These are phyloP conservation scores for Magnusiomyces suaveolens DNA, from an alignment of 1,139 yeast species.

Conservation along the genomic window DNA sequence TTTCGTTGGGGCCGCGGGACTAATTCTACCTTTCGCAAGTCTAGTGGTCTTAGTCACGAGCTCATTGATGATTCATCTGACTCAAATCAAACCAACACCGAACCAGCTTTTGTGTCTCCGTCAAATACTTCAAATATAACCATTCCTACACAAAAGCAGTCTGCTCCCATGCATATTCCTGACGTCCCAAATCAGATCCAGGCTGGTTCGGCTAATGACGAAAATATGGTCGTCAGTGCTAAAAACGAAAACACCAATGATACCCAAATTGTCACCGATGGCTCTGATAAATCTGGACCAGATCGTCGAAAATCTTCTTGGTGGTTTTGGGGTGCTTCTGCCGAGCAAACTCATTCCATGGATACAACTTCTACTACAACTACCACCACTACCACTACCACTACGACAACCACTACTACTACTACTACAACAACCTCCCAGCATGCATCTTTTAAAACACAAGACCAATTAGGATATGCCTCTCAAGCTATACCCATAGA, in stretches of 20 bases:
- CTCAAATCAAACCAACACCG: too few species aligned
- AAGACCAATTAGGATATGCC: background rate
- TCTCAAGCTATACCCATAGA: background rate
- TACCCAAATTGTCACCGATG: background rate
- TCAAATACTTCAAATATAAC: too few species aligned
- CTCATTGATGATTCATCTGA: background rate
- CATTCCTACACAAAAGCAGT: too few species aligned
- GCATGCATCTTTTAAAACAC: background rate
- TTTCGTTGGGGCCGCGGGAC: constrained; percentile 3
- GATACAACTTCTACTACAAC: constrained; percentile 1
- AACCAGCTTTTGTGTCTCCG: too few species aligned
- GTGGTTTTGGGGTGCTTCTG: constrained; percentile 4
- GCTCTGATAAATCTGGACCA: background rate
- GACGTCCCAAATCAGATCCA: too few species aligned
- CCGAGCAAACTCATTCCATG: background rate
- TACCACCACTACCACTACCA: constrained; percentile 4
- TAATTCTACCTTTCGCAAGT: background rate
- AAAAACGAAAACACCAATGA: too few species aligned
- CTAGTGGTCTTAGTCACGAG: background rate
- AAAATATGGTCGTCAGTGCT: too few species aligned
- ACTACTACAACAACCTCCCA: constrained; percentile 2
- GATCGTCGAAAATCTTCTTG: constrained; percentile 3
- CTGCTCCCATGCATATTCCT: too few species aligned
- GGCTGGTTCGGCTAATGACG: too few species aligned
- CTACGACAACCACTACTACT: constrained; percentile 3